Evolutionary conservation across 768 basidiomycete genomes (phyloP), one percentile per base, ranked within the genome.

Genomic region (Pulveroboletus frians): DNA sequence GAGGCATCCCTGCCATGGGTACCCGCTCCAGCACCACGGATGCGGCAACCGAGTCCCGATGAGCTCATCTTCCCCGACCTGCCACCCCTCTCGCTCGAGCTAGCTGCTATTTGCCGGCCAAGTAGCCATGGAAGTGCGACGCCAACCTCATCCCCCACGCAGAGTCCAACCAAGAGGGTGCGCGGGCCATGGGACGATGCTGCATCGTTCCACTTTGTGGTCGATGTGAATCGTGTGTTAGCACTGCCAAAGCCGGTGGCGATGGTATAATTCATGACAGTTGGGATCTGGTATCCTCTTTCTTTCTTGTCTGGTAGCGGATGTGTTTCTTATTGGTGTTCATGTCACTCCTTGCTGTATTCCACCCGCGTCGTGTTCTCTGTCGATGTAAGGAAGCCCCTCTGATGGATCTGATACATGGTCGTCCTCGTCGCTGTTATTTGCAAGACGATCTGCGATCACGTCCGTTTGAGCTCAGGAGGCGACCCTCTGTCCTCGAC

Each of bases 111-210:
- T 38, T 49, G 57, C 57, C 9, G 54, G 56, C 26, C 56, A 51
- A 36, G 47, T 15, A 43, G 58, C 43, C 51, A 46, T 7, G 39
- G 27, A 14, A 38, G 21, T 35, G 48, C 47, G 30, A 50, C 41
- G 37, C 54, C 55, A 45, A 49, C 38, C 13, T 54, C 60, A 6
- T 59, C 55, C 26, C 58, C 61, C 18, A 50, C 57, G 9, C 59
- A 51, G 4, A 55, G 47, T 17, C 50, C 57, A 38, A 47, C 36
- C 20, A 62, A 58, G 50, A 36, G 55, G 21, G 38, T 69, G 35
- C 71, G 79, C 15, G 80, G 80, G 0, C 80, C 83, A 15, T 83
- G 83, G 81, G 77, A 81, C 57, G 77, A 82, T 56, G 75, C 77
- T 23, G 67, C 72, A 41, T 70, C 71, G 50, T 72, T 80, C 36